Conservation (phyloP, 108 stramenopile genomes). For the Fistulifera pelliculosa region DNA sequence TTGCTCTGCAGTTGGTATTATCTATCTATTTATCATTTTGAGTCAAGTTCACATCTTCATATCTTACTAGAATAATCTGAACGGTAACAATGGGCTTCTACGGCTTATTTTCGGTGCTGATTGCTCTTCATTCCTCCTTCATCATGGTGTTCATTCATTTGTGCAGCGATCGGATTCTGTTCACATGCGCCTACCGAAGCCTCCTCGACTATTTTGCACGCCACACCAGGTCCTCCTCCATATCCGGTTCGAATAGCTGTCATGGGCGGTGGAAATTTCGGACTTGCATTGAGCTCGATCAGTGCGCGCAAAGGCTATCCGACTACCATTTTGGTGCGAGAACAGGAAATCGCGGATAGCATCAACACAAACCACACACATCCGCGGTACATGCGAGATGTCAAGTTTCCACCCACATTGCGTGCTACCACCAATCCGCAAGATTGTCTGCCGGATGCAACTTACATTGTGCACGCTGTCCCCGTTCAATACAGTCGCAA, state of each 20-base stretch:
- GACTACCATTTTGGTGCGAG: constrained; percentile 79
- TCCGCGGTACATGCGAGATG: constrained; percentile 80
- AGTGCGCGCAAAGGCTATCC: constrained; percentile 71
- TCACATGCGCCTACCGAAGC: no score
- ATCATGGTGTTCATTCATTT: no score
- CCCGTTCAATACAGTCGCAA: constrained; percentile 86
- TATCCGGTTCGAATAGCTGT: constrained; percentile 79
- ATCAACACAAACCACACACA: constrained; percentile 83
- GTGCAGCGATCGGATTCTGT: no score
- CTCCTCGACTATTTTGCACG: not conserved
- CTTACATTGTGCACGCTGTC: constrained; percentile 92
- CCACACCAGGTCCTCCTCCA: constrained; percentile 17
- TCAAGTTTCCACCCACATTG: constrained; percentile 49
- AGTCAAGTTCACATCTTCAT: no score
- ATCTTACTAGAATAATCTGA: no score
- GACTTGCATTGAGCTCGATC: constrained; percentile 83
- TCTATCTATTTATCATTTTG: no score
- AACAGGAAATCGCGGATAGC: constrained; percentile 58
- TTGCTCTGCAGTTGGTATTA: no score
- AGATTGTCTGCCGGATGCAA: constrained; percentile 75
- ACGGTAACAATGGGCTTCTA: no score
- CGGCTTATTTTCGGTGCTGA: no score
- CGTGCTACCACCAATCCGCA: constrained; percentile 80
- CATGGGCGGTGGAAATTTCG: constrained; percentile 94
- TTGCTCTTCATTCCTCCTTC: no score